Evolutionary conservation across 495 filamentous ascomycete species (phyloP).

Genomic region (Aspergillus baeticus): DNA sequence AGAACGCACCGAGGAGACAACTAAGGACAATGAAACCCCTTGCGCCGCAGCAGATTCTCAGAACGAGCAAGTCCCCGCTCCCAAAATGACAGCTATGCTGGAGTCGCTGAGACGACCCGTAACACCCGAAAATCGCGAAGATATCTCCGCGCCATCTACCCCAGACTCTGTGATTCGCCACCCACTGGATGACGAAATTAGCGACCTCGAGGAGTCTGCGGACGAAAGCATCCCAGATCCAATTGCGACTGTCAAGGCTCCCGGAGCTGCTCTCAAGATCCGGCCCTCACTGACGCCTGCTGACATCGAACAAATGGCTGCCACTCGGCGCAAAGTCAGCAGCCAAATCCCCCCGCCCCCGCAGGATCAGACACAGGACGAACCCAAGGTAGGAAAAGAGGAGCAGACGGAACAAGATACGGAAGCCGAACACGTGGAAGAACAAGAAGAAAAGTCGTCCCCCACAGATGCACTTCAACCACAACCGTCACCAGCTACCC

Average conservation of each 20-base stretch:
- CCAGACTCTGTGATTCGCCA: conserved; percentile 94
- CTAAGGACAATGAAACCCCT: background rate
- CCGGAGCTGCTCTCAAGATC: conserved; percentile 85
- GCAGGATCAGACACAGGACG: conserved; percentile 37
- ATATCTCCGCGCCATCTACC: conserved; percentile 66
- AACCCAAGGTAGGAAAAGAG: background rate
- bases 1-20: background rate
- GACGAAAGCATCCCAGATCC: conserved; percentile 70
- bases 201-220: conserved; percentile 26
- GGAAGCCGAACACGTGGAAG: conserved; percentile 25
- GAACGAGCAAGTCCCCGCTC: conserved; percentile 12
- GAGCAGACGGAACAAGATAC: conserved; percentile 7
- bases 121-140: conserved; percentile 60
- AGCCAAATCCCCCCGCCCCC: conserved; percentile 64
- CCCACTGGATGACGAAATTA: conserved; percentile 45
- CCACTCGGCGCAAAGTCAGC: conserved; percentile 80
- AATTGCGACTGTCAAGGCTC: conserved; percentile 85
- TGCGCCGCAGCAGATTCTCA: conserved; percentile 13
- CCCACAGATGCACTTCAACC: background rate
- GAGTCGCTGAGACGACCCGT: conserved; percentile 55
- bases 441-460: background rate
- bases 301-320: conserved; percentile 84
- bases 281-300: conserved; percentile 82
- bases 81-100: conserved; percentile 49
- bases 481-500: conserved; percentile 20